phyloP scores from a whole-genome alignment of 495 filamentous ascomycete genomes.

The Xylaria intraflava region DNA sequence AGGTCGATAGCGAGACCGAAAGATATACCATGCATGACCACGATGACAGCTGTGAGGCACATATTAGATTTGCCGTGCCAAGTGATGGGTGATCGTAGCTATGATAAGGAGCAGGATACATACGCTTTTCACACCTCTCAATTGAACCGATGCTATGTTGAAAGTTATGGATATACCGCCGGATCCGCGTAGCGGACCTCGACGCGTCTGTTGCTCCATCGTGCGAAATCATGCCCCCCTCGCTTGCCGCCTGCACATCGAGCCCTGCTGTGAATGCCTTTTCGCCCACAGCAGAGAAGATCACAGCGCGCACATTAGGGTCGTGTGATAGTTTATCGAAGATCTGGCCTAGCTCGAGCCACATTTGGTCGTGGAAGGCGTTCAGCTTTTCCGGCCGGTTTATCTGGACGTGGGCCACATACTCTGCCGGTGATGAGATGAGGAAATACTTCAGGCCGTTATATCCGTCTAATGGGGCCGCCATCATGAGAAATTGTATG shows the following conservation, averaged over 20 bases:
- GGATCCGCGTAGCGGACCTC: slow-evolving; percentile 57
- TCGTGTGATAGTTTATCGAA: slow-evolving; percentile 69
- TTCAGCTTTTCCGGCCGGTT: slow-evolving; percentile 87
- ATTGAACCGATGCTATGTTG: slow-evolving; percentile 70
- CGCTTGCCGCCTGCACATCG: slow-evolving; percentile 64
- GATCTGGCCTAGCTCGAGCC: slow-evolving; percentile 68
- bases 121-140: slow-evolving; percentile 85
- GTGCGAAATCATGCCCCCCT: slow-evolving; percentile 30
- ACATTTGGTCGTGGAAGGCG: slow-evolving; percentile 86
- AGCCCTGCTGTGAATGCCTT: slow-evolving; percentile 80
- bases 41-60: slow-evolving; percentile 65
- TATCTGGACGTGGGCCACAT: slow-evolving; percentile 89
- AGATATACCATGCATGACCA: slow-evolving; percentile 71
- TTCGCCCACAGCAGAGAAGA: slow-evolving; percentile 77
- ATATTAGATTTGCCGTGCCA: slow-evolving; percentile 9
- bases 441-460: slow-evolving; percentile 64
- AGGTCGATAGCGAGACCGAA: slow-evolving; percentile 85
- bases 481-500: neutral
- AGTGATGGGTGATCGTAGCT: neutral
- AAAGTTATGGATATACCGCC: slow-evolving; percentile 66
- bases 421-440: slow-evolving; percentile 60
- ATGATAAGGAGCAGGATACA: slow-evolving; percentile 10
- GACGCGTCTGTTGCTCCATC: slow-evolving; percentile 47
- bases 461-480: slow-evolving; percentile 24
- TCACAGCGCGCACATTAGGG: slow-evolving; percentile 65